These are phyloP conservation scores for Crithidia brevicula DNA, from an alignment of 208 protist genomes.

Conservation along the genomic window DNA sequence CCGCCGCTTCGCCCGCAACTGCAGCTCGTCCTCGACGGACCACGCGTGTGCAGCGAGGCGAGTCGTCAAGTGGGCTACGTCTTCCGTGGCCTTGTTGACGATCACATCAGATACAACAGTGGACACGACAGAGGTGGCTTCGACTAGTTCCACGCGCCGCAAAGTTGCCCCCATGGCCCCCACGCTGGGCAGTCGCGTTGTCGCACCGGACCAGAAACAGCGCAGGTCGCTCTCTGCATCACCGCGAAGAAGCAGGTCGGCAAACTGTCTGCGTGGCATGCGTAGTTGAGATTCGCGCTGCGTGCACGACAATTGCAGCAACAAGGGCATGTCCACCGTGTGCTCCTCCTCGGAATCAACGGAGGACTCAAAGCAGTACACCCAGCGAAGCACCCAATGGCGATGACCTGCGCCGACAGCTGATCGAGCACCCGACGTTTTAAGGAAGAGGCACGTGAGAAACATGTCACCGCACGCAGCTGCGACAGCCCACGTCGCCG, in stretches of 20 bases:
- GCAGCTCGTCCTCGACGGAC: constrained; percentile 22
- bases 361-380: constrained; percentile 30
- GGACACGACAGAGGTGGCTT: constrained; percentile 16
- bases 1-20: constrained; percentile 5
- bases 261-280: too few species aligned
- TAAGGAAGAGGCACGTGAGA: constrained; percentile 15
- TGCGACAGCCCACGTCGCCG: constrained; percentile 17
- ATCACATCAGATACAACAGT: background rate
- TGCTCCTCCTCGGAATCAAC: constrained; percentile 24
- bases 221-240: too few species aligned
- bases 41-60: constrained; percentile 20
- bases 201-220: constrained; percentile 29
- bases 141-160: constrained; percentile 32
- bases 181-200: constrained; percentile 34
- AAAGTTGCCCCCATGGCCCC: constrained; percentile 32
- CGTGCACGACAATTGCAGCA: constrained; percentile 10
- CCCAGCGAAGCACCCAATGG: constrained; percentile 28
- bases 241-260: too few species aligned
- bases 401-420: background rate
- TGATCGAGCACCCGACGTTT: background rate
- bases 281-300: too few species aligned
- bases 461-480: constrained; percentile 26
- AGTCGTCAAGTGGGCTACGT: constrained; percentile 4
- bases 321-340: constrained; percentile 24
- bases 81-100: background rate